phyloP scores from a whole-genome alignment of 768 basidiomycete species.

The Amanita rimosa region DNA sequence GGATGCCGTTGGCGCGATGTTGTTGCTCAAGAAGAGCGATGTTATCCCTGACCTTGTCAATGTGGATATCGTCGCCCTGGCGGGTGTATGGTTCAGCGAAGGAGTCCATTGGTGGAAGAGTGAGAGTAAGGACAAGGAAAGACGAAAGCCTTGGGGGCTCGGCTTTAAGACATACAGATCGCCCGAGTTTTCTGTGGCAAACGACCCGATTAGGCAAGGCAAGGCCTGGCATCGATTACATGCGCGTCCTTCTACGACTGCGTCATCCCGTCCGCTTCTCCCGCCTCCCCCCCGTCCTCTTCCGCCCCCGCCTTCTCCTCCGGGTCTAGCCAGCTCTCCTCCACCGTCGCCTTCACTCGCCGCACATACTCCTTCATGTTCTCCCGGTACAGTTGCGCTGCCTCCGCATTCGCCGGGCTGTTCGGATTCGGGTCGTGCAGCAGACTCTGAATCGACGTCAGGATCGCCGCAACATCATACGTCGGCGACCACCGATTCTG shows the following conservation, averaged over 20 bases:
- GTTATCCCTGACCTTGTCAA: constrained; percentile 64
- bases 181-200: not conserved
- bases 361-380: constrained; percentile 9
- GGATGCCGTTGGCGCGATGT: constrained; percentile 56
- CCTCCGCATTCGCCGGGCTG: constrained; percentile 97
- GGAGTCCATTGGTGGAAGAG: constrained; percentile 43
- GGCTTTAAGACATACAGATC: constrained; percentile 1
- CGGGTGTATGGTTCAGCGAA: constrained; percentile 64
- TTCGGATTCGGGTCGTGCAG: constrained; percentile 98
- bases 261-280: not conserved
- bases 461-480: constrained; percentile 96
- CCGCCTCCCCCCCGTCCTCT: constrained; percentile 1
- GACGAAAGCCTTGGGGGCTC: too few relatives aligned
- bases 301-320: constrained; percentile 36
- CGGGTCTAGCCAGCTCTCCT: constrained; percentile 92
- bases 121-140: constrained; percentile 7
- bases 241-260: not conserved
- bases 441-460: constrained; percentile 92
- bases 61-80: constrained; percentile 52
- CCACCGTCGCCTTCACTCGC: constrained; percentile 66
- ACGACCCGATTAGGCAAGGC: constrained; percentile 4
- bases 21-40: constrained; percentile 64
- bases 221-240: not conserved
- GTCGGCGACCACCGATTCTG: constrained; percentile 99
- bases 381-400: constrained; percentile 80